These are phyloP conservation scores for Chaetomium globosum DNA, from an alignment of 2,329 filamentous ascomycete species.

Conservation along the genomic window DNA sequence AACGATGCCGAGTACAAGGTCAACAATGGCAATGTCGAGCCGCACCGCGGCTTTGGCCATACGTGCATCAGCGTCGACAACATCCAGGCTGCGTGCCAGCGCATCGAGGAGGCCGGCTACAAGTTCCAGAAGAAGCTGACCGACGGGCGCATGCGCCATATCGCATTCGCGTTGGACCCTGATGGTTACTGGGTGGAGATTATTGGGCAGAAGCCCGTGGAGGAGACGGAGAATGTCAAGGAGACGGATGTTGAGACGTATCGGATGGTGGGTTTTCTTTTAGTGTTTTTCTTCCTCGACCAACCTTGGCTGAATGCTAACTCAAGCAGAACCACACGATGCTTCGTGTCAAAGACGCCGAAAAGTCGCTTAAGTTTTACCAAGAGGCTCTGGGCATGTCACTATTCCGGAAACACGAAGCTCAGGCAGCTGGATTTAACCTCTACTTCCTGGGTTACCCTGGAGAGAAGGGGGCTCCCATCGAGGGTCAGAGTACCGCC, in stretches of 20 bases:
- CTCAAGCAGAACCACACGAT: constrained; percentile 76
- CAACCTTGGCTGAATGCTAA: background rate
- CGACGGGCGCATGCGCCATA: constrained; percentile 83
- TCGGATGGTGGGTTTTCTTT: constrained; percentile 58
- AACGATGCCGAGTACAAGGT: constrained; percentile 76
- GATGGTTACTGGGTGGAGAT: constrained; percentile 88
- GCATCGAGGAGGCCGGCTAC: constrained; percentile 87
- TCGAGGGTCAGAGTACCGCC: constrained; percentile 59
- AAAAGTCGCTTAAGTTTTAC: constrained; percentile 77
- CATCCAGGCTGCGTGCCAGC: constrained; percentile 85
- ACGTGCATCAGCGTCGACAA: constrained; percentile 81
- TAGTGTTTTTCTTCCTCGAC: constrained; percentile 17
- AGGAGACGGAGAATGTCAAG: constrained; percentile 71
- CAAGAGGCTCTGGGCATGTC: constrained; percentile 88
- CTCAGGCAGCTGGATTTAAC: constrained; percentile 73
- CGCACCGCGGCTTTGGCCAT: constrained; percentile 81
- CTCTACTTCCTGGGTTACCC: constrained; percentile 91
- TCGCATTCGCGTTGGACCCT: constrained; percentile 88
- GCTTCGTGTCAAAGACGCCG: constrained; percentile 84
- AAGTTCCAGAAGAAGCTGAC: constrained; percentile 92
- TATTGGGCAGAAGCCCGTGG: constrained; percentile 70
- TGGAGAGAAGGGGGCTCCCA: constrained; percentile 55
- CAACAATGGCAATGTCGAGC: constrained; percentile 89
- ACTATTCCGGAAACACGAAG: constrained; percentile 72
- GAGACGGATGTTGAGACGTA: constrained; percentile 76